Conservation (phyloP, 306 rosid species). For the Prunus mira region DNA sequence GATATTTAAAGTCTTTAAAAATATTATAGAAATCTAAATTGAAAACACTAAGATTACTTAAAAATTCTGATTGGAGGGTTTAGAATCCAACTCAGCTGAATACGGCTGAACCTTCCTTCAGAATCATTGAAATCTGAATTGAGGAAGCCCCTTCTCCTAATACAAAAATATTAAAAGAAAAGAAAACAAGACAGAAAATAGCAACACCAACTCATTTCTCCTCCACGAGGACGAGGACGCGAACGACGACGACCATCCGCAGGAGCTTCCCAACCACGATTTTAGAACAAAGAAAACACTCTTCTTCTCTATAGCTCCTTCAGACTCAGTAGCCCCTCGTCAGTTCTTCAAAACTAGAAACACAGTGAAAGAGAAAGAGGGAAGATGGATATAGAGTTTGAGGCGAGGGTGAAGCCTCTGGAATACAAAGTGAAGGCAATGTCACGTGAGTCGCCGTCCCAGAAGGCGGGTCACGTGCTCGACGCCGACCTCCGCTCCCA, state of each 20-base stretch:
- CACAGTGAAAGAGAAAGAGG: not conserved
- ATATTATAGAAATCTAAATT: too few relatives aligned
- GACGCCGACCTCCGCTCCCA: conserved; percentile 90
- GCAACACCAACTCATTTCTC: not conserved
- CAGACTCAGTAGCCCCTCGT: not conserved
- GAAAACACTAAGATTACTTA: too few relatives aligned
- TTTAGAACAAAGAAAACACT: not conserved
- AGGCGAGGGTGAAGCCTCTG: conserved; percentile 69
- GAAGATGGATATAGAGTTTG: conserved; percentile 72
- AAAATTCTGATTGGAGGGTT: too few relatives aligned
- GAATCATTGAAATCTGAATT: too few relatives aligned
- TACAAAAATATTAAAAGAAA: too few relatives aligned
- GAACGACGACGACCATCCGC: not conserved
- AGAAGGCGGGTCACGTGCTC: conserved; percentile 74
- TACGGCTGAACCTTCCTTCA: too few relatives aligned
- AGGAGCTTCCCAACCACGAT: not conserved
- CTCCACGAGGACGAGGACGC: not conserved
- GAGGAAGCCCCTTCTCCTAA: too few relatives aligned
- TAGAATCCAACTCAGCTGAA: too few relatives aligned
- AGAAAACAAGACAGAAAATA: not conserved
- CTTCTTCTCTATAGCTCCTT: not conserved
- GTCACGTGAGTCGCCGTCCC: conserved; percentile 83
- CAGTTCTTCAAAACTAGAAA: not conserved
- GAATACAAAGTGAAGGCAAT: conserved; percentile 75
- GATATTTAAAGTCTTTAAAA: too few relatives aligned